Evolutionary conservation across 192 early-diverging fungal species (phyloP), one percentile per base, ranked within the genome.

Genomic region (Backusella tuberculispora): DNA sequence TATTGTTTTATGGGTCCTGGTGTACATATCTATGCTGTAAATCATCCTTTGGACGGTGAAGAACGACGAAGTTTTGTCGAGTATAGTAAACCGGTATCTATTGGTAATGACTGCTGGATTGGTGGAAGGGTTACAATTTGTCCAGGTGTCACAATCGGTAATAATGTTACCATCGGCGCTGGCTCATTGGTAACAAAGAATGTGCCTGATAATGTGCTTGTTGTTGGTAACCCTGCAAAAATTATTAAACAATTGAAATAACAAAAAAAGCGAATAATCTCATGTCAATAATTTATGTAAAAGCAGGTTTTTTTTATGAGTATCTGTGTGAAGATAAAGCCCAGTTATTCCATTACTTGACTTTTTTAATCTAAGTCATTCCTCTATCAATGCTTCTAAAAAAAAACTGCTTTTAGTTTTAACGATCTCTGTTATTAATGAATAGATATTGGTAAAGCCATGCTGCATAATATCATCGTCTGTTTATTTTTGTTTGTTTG

Each of bases 111-210:
- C 76, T 92, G 93, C 40, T 97, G 95, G 96, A 80, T 98, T 42
- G 96, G 97, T 7, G 97, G 94, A 21, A 85, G 87, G 24, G 89
- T 87, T 0, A 88, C 92, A 7, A 90, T 98, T 46, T 83, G 91
- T 78, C 91, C 94, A 12, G 97, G 97, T 43, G 89, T 98, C 6
- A 96, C 92, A 0, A 92, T 98, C 73, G 97, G 97, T 5, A 82
- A 95, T 69, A 90, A 93, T 12, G 70, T 81, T 9, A 91, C 89
- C 0, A 47, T 94, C 56, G 93, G 88, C 8, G 97, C 95, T 8
- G 96, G 95, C 2, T 82, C 90, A 26, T 91, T 98, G 6, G 96
- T 98, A 19, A 97, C 94, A 17, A 96, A 95, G 79, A 90, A 96
- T 66, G 92, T 98, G 0, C 90, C 90, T 6, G 74, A 89, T 6